Evolutionary conservation across 805 yeast species (phyloP).

Genomic region (Saccharomycopsis fermentans): DNA sequence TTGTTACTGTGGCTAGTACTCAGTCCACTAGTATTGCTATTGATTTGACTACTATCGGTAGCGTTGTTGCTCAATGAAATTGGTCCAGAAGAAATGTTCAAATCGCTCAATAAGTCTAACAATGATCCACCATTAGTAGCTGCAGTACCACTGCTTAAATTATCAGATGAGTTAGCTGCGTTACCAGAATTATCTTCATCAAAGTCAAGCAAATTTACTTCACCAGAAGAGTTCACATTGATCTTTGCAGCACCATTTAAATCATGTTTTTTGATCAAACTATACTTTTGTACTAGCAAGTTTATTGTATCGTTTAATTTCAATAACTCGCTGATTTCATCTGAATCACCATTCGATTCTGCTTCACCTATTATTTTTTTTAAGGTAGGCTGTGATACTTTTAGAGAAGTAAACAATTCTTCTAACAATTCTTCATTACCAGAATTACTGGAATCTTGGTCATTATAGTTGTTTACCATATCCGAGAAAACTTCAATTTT

Average conservation of each 20-base stretch:
- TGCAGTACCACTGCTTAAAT: constrained; percentile 20
- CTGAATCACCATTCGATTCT: constrained; percentile 43
- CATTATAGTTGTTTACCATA: constrained; percentile 38
- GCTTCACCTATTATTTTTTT: constrained; percentile 79
- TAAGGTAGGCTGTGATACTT: constrained; percentile 78
- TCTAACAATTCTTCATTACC: constrained; percentile 57
- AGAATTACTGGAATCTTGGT: constrained; percentile 28
- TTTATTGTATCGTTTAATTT: constrained; percentile 69
- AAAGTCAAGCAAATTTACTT: constrained; percentile 60
- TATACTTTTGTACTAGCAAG: constrained; percentile 55
- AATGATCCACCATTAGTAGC: constrained; percentile 32
- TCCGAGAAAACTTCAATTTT: constrained; percentile 83
- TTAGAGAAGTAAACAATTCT: constrained; percentile 71
- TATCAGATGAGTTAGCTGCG: constrained; percentile 19
- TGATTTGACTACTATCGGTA: constrained; percentile 6
- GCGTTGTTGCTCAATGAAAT: constrained; percentile 29
- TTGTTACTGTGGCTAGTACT: not conserved
- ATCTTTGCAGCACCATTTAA: constrained; percentile 40
- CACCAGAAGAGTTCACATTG: constrained; percentile 31
- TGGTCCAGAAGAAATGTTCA: constrained; percentile 40
- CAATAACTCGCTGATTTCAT: constrained; percentile 53
- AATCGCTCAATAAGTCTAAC: constrained; percentile 65
- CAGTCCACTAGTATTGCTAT: not conserved
- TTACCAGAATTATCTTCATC: constrained; percentile 40
- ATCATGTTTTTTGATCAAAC: constrained; percentile 56